Conservation (phyloP, 139 green algal genomes). For the Coelastrella sp. region DNA sequence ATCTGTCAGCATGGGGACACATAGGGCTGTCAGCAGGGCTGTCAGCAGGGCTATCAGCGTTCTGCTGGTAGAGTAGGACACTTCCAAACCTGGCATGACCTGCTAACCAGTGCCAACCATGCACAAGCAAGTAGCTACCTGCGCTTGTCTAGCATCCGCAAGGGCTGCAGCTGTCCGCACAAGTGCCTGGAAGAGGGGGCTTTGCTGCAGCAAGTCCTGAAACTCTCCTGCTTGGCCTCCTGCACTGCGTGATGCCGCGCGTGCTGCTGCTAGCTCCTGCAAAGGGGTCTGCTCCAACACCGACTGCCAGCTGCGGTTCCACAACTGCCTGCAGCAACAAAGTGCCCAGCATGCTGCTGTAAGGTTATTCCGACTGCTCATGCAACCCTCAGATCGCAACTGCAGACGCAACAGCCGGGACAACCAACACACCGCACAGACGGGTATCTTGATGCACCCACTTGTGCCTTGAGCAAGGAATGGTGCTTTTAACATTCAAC, state of each 20-base stretch:
- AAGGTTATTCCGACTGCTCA: neutral
- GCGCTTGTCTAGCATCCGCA: neutral
- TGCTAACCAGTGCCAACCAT: neutral
- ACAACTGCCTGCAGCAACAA: conserved; percentile 18
- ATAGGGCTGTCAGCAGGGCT: too few species aligned
- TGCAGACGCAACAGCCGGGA: too few species aligned
- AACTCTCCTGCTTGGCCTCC: neutral
- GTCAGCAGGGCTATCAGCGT: too few species aligned
- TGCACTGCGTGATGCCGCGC: neutral
- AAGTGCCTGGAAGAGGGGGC: conserved; percentile 20
- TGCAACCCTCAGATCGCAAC: neutral
- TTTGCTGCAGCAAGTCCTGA: neutral
- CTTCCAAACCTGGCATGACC: neutral
- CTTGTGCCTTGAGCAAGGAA: too few species aligned
- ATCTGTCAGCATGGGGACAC: too few species aligned
- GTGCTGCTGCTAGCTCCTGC: conserved; percentile 12
- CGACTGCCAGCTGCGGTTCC: conserved; percentile 34
- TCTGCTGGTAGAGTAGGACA: neutral
- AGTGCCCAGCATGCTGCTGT: neutral
- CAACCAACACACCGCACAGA: too few species aligned
- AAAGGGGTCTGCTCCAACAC: conserved; percentile 24
- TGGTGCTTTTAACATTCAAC: too few species aligned
- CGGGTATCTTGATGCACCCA: too few species aligned
- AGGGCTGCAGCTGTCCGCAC: neutral
- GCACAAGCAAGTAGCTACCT: neutral